Evolutionary conservation across 1,139 yeast species (phyloP).

Genomic region (Arxiozyma telluris): DNA sequence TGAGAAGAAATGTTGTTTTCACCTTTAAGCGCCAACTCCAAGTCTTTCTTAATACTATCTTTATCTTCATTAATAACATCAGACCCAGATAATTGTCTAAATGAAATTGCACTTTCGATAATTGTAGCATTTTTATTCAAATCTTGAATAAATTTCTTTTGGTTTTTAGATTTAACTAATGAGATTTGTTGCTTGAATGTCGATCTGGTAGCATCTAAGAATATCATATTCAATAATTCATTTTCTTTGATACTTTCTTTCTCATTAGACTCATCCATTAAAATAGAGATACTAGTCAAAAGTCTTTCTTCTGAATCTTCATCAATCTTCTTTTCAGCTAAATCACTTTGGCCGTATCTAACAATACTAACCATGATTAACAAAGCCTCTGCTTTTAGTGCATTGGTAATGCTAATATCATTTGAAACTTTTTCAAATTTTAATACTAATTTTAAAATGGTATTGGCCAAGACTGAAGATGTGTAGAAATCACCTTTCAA

Average conservation of each 20-base stretch:
- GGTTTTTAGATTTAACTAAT: constrained; percentile 42
- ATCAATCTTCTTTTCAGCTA: constrained; percentile 70
- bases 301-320: constrained; percentile 95
- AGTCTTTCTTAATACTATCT: constrained; percentile 41
- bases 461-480: constrained; percentile 79
- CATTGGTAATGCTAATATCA: constrained; percentile 56
- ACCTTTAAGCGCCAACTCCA: constrained; percentile 40
- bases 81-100: constrained; percentile 69
- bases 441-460: constrained; percentile 80
- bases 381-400: constrained; percentile 89
- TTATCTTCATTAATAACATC: constrained; percentile 34
- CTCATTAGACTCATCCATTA: constrained; percentile 55
- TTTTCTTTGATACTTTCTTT: constrained; percentile 33
- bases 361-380: constrained; percentile 85
- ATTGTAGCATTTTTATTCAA: constrained; percentile 64
- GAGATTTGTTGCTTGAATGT: constrained; percentile 67
- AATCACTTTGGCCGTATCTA: constrained; percentile 80
- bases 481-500: constrained; percentile 86
- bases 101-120: constrained; percentile 71
- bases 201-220: constrained; percentile 77
- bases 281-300: constrained; percentile 67
- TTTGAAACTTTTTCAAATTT: constrained; percentile 58
- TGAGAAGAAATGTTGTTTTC: constrained; percentile 39
- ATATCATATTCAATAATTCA: constrained; percentile 54
- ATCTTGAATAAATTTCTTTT: constrained; percentile 50